Conservation (phyloP, 805 yeast species). For the Starmera amethionina region DNA sequence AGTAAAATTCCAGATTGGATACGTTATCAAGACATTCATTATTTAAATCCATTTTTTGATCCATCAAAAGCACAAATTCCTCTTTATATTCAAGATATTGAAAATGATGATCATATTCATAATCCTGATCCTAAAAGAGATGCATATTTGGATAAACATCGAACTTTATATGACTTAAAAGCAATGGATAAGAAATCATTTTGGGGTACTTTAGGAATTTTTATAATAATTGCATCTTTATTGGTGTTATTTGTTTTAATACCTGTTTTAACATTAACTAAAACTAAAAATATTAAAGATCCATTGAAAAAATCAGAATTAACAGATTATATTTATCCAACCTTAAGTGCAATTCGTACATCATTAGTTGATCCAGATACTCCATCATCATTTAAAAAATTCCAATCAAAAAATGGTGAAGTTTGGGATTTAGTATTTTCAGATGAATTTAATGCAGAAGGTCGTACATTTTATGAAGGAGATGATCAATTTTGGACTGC, state of each 20-base stretch:
- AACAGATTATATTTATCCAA: constrained; percentile 48
- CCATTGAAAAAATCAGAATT: constrained; percentile 19
- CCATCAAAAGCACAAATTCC: constrained; percentile 37
- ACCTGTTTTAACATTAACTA: constrained; percentile 81
- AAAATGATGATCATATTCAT: constrained; percentile 88
- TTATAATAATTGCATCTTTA: constrained; percentile 49
- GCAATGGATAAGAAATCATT: constrained; percentile 53
- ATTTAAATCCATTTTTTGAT: too few species aligned
- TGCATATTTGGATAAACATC: constrained; percentile 68
- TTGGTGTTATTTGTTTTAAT: constrained; percentile 60
- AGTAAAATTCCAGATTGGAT: too few species aligned
- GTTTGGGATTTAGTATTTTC: constrained; percentile 34
- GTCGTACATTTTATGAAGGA: constrained; percentile 36
- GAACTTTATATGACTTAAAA: constrained; percentile 56
- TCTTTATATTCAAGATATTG: constrained; percentile 82
- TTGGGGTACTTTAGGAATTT: constrained; percentile 51
- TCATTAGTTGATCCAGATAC: constrained; percentile 65
- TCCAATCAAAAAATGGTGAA: constrained; percentile 24
- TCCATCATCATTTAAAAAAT: constrained; percentile 36
- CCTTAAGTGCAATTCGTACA: constrained; percentile 48
- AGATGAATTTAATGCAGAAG: constrained; percentile 39
- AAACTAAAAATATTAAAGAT: constrained; percentile 24
- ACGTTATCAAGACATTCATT: too few species aligned
- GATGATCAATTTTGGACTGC: constrained; percentile 40
- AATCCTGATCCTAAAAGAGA: constrained; percentile 95